Conservation (phyloP, 2,329 filamentous ascomycete genomes). For the Malbranchea zuffiana region DNA sequence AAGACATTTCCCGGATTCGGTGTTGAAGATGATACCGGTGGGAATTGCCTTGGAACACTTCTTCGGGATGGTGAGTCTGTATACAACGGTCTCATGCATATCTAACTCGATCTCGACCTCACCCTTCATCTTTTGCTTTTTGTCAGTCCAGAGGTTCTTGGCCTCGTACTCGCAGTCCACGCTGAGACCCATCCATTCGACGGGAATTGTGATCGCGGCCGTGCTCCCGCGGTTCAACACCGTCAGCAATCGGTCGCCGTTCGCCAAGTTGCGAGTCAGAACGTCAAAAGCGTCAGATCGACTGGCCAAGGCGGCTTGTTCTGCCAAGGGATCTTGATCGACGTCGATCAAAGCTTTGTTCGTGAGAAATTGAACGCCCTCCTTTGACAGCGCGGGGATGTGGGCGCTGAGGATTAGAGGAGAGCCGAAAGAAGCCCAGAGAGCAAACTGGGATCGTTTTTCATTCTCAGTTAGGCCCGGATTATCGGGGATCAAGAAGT, state of each 20-base stretch:
- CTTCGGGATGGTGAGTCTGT: constrained; percentile 30
- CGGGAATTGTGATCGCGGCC: constrained; percentile 23
- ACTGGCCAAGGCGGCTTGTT: constrained; percentile 40
- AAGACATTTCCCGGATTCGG: constrained; percentile 36
- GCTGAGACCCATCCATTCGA: constrained; percentile 30
- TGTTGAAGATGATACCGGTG: constrained; percentile 43
- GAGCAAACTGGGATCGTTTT: constrained; percentile 39
- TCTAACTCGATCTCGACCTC: constrained; percentile 23
- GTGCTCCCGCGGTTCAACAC: constrained; percentile 36
- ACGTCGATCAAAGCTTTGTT: constrained; percentile 36
- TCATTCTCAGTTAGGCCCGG: constrained; percentile 35
- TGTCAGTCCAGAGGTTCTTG: constrained; percentile 38
- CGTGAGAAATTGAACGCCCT: constrained; percentile 29
- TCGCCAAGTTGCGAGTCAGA: constrained; percentile 37
- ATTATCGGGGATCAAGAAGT: constrained; percentile 43
- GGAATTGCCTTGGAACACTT: constrained; percentile 25
- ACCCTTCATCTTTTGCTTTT: constrained; percentile 17
- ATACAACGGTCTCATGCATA: constrained; percentile 34
- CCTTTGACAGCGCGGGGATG: constrained; percentile 27
- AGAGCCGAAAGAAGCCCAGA: constrained; percentile 43
- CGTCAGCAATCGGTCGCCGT: constrained; percentile 39
- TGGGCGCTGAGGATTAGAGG: constrained; percentile 41
- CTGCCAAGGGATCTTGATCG: constrained; percentile 34
- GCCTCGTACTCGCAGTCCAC: constrained; percentile 23
- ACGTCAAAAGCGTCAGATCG: constrained; percentile 37